Evolutionary conservation across 352 stramenopile genomes (phyloP).

Genomic region (Phytophthora podocarpi): DNA sequence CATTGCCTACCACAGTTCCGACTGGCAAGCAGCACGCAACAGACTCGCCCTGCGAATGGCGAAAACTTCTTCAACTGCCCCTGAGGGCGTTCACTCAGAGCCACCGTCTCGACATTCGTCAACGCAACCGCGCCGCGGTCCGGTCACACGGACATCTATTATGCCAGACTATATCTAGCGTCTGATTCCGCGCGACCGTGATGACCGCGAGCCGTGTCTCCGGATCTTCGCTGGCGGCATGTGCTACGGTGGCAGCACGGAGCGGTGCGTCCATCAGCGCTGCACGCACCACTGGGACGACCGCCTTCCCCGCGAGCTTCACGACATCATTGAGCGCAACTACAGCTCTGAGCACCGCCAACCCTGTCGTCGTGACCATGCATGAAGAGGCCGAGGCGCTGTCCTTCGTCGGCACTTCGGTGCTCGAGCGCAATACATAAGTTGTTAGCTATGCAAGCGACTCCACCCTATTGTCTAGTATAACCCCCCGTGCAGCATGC

Average conservation of each 20-base stretch:
- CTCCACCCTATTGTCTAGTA: too few relatives aligned
- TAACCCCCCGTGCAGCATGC: too few relatives aligned
- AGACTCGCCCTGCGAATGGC: background rate
- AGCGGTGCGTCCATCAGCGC: background rate
- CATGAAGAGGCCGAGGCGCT: constrained; percentile 8
- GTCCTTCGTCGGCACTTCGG: constrained; percentile 12
- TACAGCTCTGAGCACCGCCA: background rate
- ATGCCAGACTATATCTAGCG: background rate
- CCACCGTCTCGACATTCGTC: too few relatives aligned
- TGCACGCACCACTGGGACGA: background rate
- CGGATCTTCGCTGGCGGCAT: constrained; percentile 4
- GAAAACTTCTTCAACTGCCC: too few relatives aligned
- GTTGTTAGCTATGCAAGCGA: constrained; percentile 5
- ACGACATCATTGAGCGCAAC: constrained; percentile 2
- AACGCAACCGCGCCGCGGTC: background rate
- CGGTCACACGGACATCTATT: background rate
- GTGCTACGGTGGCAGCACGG: constrained; percentile 1
- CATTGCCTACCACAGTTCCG: background rate
- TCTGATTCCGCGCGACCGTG: background rate
- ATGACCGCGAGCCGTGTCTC: constrained; percentile 9
- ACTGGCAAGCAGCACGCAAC: constrained; percentile 9
- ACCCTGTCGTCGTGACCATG: background rate
- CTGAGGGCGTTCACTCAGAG: too few relatives aligned
- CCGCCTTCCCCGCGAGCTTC: background rate
- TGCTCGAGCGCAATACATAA: constrained; percentile 6